These are phyloP conservation scores for Chalara sp. DNA, from an alignment of 2,329 filamentous ascomycete species.

Conservation along the genomic window DNA sequence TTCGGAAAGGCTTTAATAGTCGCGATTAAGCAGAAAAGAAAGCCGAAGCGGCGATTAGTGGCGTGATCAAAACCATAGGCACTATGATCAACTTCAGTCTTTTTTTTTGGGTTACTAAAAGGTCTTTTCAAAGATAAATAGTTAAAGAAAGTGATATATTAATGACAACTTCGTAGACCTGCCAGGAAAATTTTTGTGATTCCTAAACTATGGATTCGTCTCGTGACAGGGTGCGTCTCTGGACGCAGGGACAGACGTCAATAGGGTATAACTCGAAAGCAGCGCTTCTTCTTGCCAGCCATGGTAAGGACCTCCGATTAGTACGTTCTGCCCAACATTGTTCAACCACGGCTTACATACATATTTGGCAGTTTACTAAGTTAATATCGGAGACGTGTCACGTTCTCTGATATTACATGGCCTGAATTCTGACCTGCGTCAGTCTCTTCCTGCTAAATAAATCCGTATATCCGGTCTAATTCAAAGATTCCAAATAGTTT, in stretches of 20 bases:
- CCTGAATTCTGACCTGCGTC: too few relatives aligned
- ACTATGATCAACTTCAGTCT: neutral
- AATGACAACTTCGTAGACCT: neutral
- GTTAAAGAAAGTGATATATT: neutral
- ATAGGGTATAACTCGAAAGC: too few relatives aligned
- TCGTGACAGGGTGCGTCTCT: neutral
- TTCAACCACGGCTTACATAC: too few relatives aligned
- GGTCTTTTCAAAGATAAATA: neutral
- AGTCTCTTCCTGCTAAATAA: too few relatives aligned
- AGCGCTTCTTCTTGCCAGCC: too few relatives aligned
- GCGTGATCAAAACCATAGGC: neutral
- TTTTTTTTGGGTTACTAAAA: neutral
- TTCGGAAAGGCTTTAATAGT: neutral
- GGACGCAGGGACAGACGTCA: conserved; percentile 1
- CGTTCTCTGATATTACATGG: too few relatives aligned
- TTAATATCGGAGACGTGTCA: too few relatives aligned
- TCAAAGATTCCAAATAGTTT: too few relatives aligned
- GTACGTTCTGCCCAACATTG: too few relatives aligned
- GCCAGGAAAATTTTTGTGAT: neutral
- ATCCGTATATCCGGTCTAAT: too few relatives aligned
- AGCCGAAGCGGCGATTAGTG: neutral
- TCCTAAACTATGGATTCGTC: neutral
- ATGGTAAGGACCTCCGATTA: too few relatives aligned
- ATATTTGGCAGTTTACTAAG: too few relatives aligned
- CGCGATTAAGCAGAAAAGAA: neutral